A percentile compares a stretch with the other conserved stretches of the same genome.
Conservation (phyloP, 257 asterid species). For the Nemophila menziesii region DNA sequence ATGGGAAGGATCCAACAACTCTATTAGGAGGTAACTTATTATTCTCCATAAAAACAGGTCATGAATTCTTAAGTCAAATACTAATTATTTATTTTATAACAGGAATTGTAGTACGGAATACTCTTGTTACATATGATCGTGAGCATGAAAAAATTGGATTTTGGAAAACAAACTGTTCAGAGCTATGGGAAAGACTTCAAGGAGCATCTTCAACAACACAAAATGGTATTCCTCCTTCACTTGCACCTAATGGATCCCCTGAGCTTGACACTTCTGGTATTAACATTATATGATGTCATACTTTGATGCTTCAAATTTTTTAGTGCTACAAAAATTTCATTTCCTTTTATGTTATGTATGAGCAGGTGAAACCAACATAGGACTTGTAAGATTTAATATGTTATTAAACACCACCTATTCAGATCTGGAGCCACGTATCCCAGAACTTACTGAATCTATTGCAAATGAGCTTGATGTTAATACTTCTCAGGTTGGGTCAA, state of each 20-base stretch:
- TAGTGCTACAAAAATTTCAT: not conserved
- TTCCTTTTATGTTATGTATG: not conserved
- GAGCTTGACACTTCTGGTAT: slow-evolving; percentile 39
- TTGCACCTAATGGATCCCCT: slow-evolving; percentile 48
- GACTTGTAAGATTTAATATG: slow-evolving; percentile 57
- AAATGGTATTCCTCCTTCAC: slow-evolving; percentile 31
- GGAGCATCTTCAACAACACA: slow-evolving; percentile 44
- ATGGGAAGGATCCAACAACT: slow-evolving; percentile 96
- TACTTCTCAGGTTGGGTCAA: slow-evolving; percentile 63
- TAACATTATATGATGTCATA: not conserved
- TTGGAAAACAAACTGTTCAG: slow-evolving; percentile 96
- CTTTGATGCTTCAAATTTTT: not conserved
- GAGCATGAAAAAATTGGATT: slow-evolving; percentile 83
- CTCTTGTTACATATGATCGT: slow-evolving; percentile 94
- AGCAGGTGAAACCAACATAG: slow-evolving; percentile 53
- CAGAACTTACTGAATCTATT: slow-evolving; percentile 48
- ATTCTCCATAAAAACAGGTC: not conserved
- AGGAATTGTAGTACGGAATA: slow-evolving; percentile 94
- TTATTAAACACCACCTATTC: slow-evolving; percentile 43
- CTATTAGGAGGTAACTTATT: slow-evolving; percentile 73
- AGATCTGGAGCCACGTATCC: slow-evolving; percentile 62
- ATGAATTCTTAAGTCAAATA: not conserved
- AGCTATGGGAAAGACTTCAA: slow-evolving; percentile 84
- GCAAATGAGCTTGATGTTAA: slow-evolving; percentile 50
- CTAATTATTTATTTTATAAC: slow-evolving; percentile 3